Percentiles rank a stretch among this genome's conserved stretches.
phyloP scores from a whole-genome alignment of 805 yeast genomes.

The Hanseniaspora valbyensis region DNA sequence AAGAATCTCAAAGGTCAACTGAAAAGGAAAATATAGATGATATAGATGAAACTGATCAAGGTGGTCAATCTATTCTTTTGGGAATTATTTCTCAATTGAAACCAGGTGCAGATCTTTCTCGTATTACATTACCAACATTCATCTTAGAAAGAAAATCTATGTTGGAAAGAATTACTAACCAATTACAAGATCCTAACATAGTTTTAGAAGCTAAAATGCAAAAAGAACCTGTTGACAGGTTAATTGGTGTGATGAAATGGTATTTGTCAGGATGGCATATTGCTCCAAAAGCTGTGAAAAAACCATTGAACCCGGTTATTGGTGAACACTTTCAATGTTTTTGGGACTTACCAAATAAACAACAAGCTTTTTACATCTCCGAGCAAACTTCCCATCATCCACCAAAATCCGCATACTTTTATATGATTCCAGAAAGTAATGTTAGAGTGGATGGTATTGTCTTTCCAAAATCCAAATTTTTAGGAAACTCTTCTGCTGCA shows the following conservation, averaged over 20 bases:
- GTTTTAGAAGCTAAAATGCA: conserved; percentile 55
- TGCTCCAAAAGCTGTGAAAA: conserved; percentile 96
- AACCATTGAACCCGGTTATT: conserved; percentile 87
- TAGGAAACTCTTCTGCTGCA: conserved; percentile 94
- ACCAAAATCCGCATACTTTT: conserved; percentile 92
- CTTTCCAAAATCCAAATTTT: conserved; percentile 74
- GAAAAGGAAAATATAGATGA: conserved; percentile 42
- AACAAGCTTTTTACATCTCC: conserved; percentile 69
- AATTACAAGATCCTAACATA: conserved; percentile 66
- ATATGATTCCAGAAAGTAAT: conserved; percentile 65
- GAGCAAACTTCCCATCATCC: conserved; percentile 98
- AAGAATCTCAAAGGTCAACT: neutral
- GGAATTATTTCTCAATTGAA: conserved; percentile 84
- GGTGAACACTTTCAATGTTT: conserved; percentile 87
- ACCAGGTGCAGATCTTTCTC: conserved; percentile 81
- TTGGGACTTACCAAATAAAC: conserved; percentile 74
- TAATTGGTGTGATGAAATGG: conserved; percentile 70
- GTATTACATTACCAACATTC: conserved; percentile 91
- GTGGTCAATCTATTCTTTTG: conserved; percentile 75
- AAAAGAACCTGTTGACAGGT: conserved; percentile 53
- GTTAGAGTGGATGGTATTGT: conserved; percentile 84
- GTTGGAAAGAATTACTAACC: conserved; percentile 91
- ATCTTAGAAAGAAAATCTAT: conserved; percentile 89
- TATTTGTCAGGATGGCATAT: conserved; percentile 95
- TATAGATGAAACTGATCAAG: conserved; percentile 83